These are phyloP conservation scores for Bipolaris oryzae DNA, from an alignment of 2,329 filamentous ascomycete species.

Conservation along the genomic window DNA sequence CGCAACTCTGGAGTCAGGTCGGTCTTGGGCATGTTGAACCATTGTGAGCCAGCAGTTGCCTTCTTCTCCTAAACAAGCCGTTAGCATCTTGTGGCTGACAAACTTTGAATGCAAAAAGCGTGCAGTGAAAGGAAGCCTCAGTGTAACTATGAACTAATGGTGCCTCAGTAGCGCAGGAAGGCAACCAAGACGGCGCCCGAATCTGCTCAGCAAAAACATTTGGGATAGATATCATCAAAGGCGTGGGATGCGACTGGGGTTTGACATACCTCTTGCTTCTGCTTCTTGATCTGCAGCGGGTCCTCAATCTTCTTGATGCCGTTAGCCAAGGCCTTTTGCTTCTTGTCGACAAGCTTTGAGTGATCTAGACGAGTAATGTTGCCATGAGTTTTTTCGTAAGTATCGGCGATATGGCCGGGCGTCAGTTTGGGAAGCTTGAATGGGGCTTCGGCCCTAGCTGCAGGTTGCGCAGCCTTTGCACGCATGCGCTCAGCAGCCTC, in stretches of 20 bases:
- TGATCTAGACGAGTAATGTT: conserved; percentile 61
- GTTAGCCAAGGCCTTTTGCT: conserved; percentile 56
- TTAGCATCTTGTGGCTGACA: conserved; percentile 23
- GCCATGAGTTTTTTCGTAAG: conserved; percentile 61
- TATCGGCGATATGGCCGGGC: conserved; percentile 54
- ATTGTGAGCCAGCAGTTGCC: conserved; percentile 75
- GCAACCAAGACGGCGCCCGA: conserved; percentile 79
- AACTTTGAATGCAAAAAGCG: conserved; percentile 15
- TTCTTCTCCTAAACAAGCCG: conserved; percentile 57
- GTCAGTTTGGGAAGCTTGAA: conserved; percentile 60
- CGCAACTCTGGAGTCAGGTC: conserved; percentile 83
- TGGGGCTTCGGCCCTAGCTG: conserved; percentile 32
- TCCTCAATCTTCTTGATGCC: conserved; percentile 61
- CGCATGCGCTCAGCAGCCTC: conserved; percentile 67
- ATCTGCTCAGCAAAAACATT: conserved; percentile 71
- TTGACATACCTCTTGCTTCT: conserved; percentile 58
- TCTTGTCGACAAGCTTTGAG: conserved; percentile 56
- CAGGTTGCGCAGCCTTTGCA: conserved; percentile 46
- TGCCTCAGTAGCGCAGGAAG: conserved; percentile 72
- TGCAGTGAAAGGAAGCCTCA: conserved; percentile 55
- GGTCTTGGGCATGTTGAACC: conserved; percentile 88
- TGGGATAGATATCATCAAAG: conserved; percentile 81
- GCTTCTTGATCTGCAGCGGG: conserved; percentile 54
- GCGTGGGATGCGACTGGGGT: conserved; percentile 20
- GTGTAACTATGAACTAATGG: conserved; percentile 76